phyloP scores from a whole-genome alignment of 768 basidiomycete species.

The Russula dissimulans region DNA sequence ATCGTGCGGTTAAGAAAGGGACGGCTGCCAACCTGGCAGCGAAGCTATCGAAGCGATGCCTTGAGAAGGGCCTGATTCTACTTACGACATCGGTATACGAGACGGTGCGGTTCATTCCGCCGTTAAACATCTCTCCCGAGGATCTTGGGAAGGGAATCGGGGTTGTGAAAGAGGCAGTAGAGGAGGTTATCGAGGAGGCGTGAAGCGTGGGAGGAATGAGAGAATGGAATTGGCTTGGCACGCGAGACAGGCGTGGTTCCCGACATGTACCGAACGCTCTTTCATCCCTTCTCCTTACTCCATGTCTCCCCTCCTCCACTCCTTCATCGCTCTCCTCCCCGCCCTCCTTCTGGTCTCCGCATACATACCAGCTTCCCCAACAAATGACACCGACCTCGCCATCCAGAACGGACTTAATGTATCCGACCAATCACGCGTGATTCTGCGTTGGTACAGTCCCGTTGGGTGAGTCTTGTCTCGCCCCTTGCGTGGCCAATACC shows the following conservation, averaged over 20 bases:
- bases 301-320: not conserved
- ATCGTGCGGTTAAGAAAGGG: conserved; percentile 31
- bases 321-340: not conserved
- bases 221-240: not conserved
- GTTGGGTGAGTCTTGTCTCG: conserved; percentile 4
- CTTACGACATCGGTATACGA: conserved; percentile 87
- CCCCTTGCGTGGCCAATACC: not conserved
- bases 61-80: conserved; percentile 79
- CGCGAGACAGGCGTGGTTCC: not conserved
- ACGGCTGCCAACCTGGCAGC: conserved; percentile 50
- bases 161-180: conserved; percentile 62
- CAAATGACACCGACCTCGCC: conserved; percentile 48
- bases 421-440: conserved; percentile 48
- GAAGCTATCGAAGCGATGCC: conserved; percentile 67
- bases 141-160: conserved; percentile 62
- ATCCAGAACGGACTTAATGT: conserved; percentile 39
- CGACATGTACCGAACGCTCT: not conserved
- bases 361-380: conserved; percentile 67
- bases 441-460: conserved; percentile 54
- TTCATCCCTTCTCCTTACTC: not conserved
- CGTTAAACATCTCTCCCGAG: conserved; percentile 67
- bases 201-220: too few species aligned
- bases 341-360: conserved; percentile 24
- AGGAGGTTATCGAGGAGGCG: conserved; percentile 50
- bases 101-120: conserved; percentile 87